Conservation (phyloP, 2,329 filamentous ascomycete genomes). For the Sarocladium brachiariae region DNA sequence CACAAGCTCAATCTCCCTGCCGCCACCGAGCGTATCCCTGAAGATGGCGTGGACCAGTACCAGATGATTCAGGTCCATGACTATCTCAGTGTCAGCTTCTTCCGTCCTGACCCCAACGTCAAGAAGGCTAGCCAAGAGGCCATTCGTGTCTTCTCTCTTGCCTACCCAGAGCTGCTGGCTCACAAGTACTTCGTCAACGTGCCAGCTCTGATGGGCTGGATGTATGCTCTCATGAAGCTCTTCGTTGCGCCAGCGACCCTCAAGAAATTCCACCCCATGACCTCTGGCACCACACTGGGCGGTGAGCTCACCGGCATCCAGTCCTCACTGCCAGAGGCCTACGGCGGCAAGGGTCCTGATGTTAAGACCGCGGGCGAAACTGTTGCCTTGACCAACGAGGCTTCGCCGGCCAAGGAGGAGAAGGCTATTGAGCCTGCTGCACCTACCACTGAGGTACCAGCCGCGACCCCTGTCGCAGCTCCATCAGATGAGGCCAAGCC, state of each 20-base stretch:
- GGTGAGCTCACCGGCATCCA: conserved; percentile 53
- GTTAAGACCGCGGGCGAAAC: conserved; percentile 29
- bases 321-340: conserved; percentile 62
- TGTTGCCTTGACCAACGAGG: conserved; percentile 20
- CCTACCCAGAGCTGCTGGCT: conserved; percentile 78
- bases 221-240: conserved; percentile 68
- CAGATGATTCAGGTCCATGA: conserved; percentile 92
- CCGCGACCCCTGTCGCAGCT: not conserved
- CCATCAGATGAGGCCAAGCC: not conserved
- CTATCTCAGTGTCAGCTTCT: conserved; percentile 81
- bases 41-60: conserved; percentile 73
- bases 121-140: conserved; percentile 73
- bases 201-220: conserved; percentile 83
- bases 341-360: conserved; percentile 63
- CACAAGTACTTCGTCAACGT: conserved; percentile 97
- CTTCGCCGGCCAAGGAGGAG: not conserved
- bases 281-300: conserved; percentile 63
- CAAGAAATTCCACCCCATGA: conserved; percentile 73
- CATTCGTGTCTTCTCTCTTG: conserved; percentile 71
- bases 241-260: conserved; percentile 67
- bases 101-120: conserved; percentile 71
- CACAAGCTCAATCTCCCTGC: conserved; percentile 63
- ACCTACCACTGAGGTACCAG: not conserved
- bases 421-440: not conserved
- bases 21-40: conserved; percentile 64